These are phyloP conservation scores for Trichoderma orchidacearum DNA, from an alignment of 495 filamentous ascomycete species.

Conservation along the genomic window DNA sequence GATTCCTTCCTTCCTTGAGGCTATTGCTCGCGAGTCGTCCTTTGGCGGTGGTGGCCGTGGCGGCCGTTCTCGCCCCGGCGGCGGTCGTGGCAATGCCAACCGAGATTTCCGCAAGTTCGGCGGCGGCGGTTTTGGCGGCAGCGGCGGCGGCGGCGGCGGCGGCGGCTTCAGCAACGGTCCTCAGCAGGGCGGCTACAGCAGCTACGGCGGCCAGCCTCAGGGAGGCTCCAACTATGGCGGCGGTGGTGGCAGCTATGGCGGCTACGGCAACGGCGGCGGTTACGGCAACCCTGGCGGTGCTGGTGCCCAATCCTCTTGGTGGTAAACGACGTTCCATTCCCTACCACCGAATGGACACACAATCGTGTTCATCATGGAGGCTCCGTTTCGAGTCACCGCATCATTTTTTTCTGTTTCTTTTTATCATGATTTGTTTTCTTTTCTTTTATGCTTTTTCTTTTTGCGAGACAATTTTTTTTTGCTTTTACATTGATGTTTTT, in stretches of 20 bases:
- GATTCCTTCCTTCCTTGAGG: conserved; percentile 85
- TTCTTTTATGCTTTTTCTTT: background rate
- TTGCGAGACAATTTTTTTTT: background rate
- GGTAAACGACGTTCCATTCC: conserved; percentile 44
- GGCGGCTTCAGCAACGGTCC: conserved; percentile 20
- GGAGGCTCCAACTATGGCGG: conserved; percentile 6
- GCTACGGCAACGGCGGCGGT: conserved; percentile 35
- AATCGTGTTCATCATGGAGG: conserved; percentile 8
- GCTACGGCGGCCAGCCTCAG: conserved; percentile 1
- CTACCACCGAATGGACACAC: background rate
- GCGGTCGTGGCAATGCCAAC: conserved; percentile 51
- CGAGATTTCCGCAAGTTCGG: conserved; percentile 84
- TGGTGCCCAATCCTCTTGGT: conserved; percentile 82
- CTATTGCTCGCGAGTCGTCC: conserved; percentile 84
- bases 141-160: conserved; percentile 39
- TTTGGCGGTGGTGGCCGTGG: conserved; percentile 62
- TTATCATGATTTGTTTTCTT: conserved; percentile 9
- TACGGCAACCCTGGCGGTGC: conserved; percentile 81
- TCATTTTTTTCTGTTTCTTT: conserved; percentile 5
- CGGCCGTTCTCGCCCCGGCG: conserved; percentile 38
- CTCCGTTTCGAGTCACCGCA: conserved; percentile 7
- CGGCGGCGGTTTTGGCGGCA: conserved; percentile 36
- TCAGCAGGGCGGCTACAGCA: conserved; percentile 15
- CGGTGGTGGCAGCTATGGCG: conserved; percentile 19
- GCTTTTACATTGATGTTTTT: conserved; percentile 6